phyloP scores from a whole-genome alignment of 2,329 filamentous ascomycete species.

The Neonectria hederae region DNA sequence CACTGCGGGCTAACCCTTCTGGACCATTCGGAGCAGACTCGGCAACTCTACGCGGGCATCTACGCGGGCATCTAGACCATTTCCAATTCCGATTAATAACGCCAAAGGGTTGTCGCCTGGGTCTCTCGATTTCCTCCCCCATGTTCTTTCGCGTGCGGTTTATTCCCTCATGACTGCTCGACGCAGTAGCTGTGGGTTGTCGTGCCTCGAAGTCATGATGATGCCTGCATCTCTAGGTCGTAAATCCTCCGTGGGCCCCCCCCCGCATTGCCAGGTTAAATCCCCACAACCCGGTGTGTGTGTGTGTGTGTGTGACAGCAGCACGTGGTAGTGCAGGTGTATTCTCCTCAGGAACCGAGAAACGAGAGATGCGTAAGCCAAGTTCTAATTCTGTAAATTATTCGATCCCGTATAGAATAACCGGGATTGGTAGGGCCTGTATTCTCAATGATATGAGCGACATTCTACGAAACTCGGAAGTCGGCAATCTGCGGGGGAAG shows the following conservation, averaged over 20 bases:
- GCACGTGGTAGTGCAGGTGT: too few species aligned
- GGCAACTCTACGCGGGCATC: conserved; percentile 6
- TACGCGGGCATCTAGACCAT: neutral
- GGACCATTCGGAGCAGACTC: conserved; percentile 19
- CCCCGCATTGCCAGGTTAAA: neutral
- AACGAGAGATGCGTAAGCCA: too few species aligned
- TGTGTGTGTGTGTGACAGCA: too few species aligned
- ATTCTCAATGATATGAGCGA: too few species aligned
- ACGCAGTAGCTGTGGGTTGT: neutral
- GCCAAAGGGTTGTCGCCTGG: neutral
- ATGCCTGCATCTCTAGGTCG: neutral
- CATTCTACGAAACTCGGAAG: too few species aligned
- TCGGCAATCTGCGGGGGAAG: too few species aligned
- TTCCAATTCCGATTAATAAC: neutral
- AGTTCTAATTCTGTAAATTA: too few species aligned
- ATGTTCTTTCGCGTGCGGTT: neutral
- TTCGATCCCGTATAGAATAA: too few species aligned
- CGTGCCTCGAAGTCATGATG: neutral
- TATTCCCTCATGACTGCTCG: neutral
- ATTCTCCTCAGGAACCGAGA: too few species aligned
- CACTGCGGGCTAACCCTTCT: conserved; percentile 40
- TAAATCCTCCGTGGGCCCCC: neutral
- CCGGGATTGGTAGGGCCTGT: too few species aligned
- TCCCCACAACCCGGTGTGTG: too few species aligned
- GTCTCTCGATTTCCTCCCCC: neutral